These are phyloP conservation scores for Polyporus arcularius DNA, from an alignment of 768 basidiomycete genomes.

Conservation along the genomic window DNA sequence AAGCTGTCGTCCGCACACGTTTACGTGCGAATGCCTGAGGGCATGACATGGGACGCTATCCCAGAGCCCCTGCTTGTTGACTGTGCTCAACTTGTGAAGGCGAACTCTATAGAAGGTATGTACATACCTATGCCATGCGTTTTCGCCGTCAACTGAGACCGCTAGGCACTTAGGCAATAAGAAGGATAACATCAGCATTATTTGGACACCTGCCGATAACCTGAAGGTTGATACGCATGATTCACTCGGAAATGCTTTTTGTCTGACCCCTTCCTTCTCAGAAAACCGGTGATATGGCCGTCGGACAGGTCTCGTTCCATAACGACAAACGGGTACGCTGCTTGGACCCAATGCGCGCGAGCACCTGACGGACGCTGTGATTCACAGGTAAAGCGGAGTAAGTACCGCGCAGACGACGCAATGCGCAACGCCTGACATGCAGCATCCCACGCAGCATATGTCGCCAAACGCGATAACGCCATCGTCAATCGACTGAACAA, in stretches of 20 bases:
- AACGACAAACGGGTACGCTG: conserved; percentile 73
- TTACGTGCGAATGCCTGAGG: conserved; percentile 84
- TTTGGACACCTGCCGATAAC: conserved; percentile 92
- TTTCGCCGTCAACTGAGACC: neutral
- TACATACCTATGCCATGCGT: neutral
- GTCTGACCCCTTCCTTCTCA: conserved; percentile 29
- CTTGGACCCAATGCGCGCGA: neutral
- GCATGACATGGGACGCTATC: conserved; percentile 88
- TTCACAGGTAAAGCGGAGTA: conserved; percentile 78
- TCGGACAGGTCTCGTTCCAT: conserved; percentile 95
- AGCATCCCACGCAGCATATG: conserved; percentile 54
- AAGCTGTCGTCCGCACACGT: conserved; percentile 97
- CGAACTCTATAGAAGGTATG: conserved; percentile 93
- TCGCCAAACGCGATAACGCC: conserved; percentile 78
- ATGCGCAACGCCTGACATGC: neutral
- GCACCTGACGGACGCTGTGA: neutral
- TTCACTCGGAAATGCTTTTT: neutral
- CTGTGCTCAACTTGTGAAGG: conserved; percentile 95
- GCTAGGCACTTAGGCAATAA: conserved; percentile 75
- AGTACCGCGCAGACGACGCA: neutral
- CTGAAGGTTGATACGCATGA: conserved; percentile 61
- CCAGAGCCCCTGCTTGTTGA: conserved; percentile 78
- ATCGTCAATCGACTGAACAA: conserved; percentile 94
- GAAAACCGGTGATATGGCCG: conserved; percentile 99
- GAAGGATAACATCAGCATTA: conserved; percentile 89